phyloP scores from a whole-genome alignment of 2,329 filamentous ascomycete species.

The Penicillium sclerotigenum region DNA sequence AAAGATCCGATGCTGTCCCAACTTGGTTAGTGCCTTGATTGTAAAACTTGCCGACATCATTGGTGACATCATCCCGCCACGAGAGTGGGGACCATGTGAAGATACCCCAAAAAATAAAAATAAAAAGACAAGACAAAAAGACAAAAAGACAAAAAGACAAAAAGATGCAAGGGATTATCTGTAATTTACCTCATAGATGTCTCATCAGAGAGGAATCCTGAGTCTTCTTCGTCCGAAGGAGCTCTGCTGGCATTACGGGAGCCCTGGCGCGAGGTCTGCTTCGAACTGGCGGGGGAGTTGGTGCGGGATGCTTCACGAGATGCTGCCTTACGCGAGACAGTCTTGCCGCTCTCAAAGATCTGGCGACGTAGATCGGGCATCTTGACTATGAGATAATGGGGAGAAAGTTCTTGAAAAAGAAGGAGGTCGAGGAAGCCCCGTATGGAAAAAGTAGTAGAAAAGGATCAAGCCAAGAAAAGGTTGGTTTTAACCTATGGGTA shows the following conservation, averaged over 20 bases:
- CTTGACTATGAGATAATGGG: slow-evolving; percentile 13
- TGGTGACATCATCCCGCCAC: slow-evolving; percentile 38
- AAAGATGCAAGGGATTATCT: background rate
- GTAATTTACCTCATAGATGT: slow-evolving; percentile 54
- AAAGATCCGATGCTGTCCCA: slow-evolving; percentile 59
- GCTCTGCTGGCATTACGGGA: slow-evolving; percentile 56
- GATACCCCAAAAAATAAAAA: slow-evolving; percentile 34
- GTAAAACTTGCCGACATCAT: slow-evolving; percentile 6
- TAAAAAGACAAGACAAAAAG: background rate
- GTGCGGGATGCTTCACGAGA: slow-evolving; percentile 54
- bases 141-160: background rate
- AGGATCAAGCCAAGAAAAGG: background rate
- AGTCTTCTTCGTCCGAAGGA: slow-evolving; percentile 59
- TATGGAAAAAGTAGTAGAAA: background rate
- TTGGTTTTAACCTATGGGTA: slow-evolving; percentile 1
- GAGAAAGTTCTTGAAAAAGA: background rate
- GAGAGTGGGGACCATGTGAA: slow-evolving; percentile 16
- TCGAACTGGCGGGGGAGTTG: slow-evolving; percentile 52
- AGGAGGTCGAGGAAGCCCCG: background rate
- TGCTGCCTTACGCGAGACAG: slow-evolving; percentile 59
- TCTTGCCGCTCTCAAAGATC: slow-evolving; percentile 64
- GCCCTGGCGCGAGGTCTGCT: slow-evolving; percentile 50
- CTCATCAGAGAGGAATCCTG: slow-evolving; percentile 55
- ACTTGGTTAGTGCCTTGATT: slow-evolving; percentile 10
- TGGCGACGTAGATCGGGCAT: slow-evolving; percentile 54